Base-by-base conservation (phyloP, 495 filamentous ascomycete genomes). In the Peziza echinospora region DNA sequence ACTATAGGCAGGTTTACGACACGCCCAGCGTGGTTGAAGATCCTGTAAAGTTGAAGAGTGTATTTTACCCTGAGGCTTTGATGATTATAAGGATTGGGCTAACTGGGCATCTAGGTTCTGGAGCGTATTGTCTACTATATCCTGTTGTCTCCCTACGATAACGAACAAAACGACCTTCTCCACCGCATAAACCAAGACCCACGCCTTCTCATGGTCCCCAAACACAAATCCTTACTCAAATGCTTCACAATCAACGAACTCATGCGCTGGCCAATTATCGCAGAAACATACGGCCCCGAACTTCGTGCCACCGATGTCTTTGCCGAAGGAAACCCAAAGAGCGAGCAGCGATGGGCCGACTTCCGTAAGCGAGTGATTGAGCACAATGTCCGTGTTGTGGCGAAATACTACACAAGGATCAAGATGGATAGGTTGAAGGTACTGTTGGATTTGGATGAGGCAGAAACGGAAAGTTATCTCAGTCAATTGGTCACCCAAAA, bases 341-440 rank as follows among this genome's bases (percentile, higher is more conserved):
- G 84, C 10, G 64, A 80, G 63, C 71, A 71, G 54, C 71, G 89
- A 60, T 96, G 83, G 84, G 72, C 84, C 61, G 91, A 93, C 57
- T 70, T 97, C 50, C 83, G 89, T 49, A 93, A 92, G 69, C 84
- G 89, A 25, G 89, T 97, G 47, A 97, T 97, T 57, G 89, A 97
- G 67, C 89, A 97, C 65, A 97, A 97, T 56, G 89, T 97, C 39
- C 80, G 89, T 34, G 89, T 96, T 6, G 73, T 97, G 9, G 89
- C 91, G 57, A 92, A 92, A 60, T 97, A 97, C 71, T 97, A 97
- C 68, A 96, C 91, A 6, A 83, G 89, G 51, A 92, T 97, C 62
- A 75, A 78, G 61, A 84, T 93, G 71, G 72, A 77, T 48, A 82
- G 89, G 26, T 65, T 97, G 47, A 91, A 83, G 11, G 69, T 86